A percentile compares a stretch with the other conserved stretches of the same genome.
These are phyloP conservation scores for Isoetes engelmannii DNA, from an alignment of 83 land plant genomes.

Conservation along the genomic window DNA sequence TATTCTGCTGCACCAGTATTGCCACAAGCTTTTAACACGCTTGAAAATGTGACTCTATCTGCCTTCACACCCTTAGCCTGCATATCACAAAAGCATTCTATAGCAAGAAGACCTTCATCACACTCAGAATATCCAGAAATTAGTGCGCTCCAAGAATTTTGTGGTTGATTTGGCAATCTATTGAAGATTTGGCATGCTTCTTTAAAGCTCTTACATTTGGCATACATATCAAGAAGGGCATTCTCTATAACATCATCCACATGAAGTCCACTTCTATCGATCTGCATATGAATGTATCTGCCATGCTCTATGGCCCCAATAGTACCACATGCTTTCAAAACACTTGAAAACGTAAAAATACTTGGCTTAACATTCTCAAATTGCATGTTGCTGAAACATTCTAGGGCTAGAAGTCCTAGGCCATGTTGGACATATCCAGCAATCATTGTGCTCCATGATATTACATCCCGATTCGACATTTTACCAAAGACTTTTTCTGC, in stretches of 20 bases:
- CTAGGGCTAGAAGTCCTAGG: not conserved
- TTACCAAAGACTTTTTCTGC: not conserved
- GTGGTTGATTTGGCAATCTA: too few species aligned
- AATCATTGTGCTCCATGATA: constrained; percentile 10
- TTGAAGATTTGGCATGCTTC: too few species aligned
- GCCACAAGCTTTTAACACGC: constrained; percentile 1
- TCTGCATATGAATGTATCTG: not conserved
- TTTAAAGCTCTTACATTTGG: too few species aligned
- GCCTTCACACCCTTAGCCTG: constrained; percentile 5
- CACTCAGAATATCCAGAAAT: too few species aligned
- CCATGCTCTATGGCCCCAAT: constrained; percentile 1
- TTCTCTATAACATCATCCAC: too few species aligned
- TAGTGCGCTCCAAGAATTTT: too few species aligned
- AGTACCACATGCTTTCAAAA: not conserved
- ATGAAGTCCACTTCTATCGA: too few species aligned
- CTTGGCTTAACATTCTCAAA: not conserved
- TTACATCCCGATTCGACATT: not conserved
- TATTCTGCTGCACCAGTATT: constrained; percentile 4
- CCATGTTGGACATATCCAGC: constrained; percentile 9
- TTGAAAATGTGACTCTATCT: not conserved
- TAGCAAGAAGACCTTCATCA: too few species aligned
- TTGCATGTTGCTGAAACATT: not conserved
- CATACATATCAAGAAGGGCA: too few species aligned
- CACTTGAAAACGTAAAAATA: not conserved
- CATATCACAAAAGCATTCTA: too few species aligned